These are phyloP conservation scores for Apophysomyces variabilis DNA, from an alignment of 371 early-diverging fungal genomes.

Conservation along the genomic window DNA sequence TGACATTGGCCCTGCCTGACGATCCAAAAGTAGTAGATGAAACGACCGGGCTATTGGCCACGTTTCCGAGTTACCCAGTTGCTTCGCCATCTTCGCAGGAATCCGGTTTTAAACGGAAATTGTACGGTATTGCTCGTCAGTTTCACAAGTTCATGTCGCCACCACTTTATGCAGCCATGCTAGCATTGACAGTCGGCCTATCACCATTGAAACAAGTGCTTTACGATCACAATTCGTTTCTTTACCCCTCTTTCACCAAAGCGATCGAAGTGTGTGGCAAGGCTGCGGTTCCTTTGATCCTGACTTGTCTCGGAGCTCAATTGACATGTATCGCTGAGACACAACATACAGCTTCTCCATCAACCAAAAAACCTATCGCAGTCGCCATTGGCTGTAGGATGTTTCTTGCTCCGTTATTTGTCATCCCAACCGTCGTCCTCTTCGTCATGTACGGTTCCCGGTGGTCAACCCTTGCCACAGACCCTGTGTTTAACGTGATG, in stretches of 20 bases:
- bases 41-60: slow-evolving; percentile 15
- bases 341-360: slow-evolving; percentile 18
- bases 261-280: slow-evolving; percentile 70
- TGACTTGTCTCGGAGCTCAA: slow-evolving; percentile 75
- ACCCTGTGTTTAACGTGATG: slow-evolving; percentile 54
- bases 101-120: neutral
- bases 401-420: slow-evolving; percentile 48
- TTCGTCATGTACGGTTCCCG: slow-evolving; percentile 39
- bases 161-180: slow-evolving; percentile 65
- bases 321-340: slow-evolving; percentile 42
- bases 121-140: slow-evolving; percentile 4
- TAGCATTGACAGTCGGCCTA: slow-evolving; percentile 61
- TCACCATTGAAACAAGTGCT: slow-evolving; percentile 56
- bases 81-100: neutral
- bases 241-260: slow-evolving; percentile 62
- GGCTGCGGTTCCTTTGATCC: slow-evolving; percentile 72
- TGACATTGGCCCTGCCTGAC: slow-evolving; percentile 22
- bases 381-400: slow-evolving; percentile 51
- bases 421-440: slow-evolving; percentile 47
- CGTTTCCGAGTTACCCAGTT: slow-evolving; percentile 2
- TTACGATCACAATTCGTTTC: slow-evolving; percentile 53
- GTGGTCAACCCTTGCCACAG: slow-evolving; percentile 47
- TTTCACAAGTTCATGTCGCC: slow-evolving; percentile 59
- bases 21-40: slow-evolving; percentile 15
- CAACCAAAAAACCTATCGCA: slow-evolving; percentile 38